These are phyloP conservation scores for Gardenia jasminoides DNA, from an alignment of 257 asterid species.

Conservation along the genomic window DNA sequence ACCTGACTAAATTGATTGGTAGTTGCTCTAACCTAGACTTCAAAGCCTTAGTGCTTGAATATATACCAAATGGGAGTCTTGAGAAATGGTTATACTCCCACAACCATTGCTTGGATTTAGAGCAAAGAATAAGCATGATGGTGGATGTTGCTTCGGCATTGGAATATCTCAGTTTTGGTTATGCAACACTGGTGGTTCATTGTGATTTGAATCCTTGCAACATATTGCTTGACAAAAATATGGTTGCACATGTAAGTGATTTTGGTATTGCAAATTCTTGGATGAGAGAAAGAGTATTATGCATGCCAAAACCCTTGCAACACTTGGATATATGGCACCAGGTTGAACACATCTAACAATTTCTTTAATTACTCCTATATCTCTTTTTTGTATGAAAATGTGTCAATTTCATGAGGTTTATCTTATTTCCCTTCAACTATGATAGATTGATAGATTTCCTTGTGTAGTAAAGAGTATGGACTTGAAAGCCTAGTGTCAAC, in stretches of 20 bases:
- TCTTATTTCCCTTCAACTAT: no score
- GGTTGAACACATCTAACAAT: not conserved
- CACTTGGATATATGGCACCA: conserved; percentile 22
- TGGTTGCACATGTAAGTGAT: conserved; percentile 36
- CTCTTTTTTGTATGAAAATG: no score
- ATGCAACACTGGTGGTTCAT: conserved; percentile 20
- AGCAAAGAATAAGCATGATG: conserved; percentile 29
- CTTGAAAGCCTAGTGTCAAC: not conserved
- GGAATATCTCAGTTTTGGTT: conserved; percentile 31
- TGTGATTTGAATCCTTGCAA: conserved; percentile 35
- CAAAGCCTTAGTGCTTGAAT: conserved; percentile 25
- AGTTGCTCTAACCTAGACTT: conserved; percentile 25
- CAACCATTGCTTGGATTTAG: conserved; percentile 14
- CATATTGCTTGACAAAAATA: conserved; percentile 24
- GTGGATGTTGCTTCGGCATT: conserved; percentile 31
- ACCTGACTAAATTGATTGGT: conserved; percentile 28
- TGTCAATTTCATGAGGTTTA: no score
- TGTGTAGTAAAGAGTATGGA: not conserved
- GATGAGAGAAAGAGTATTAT: conserved; percentile 3
- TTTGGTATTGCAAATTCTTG: conserved; percentile 27
- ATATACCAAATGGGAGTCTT: conserved; percentile 37
- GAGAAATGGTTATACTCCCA: conserved; percentile 27
- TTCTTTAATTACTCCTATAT: no score
- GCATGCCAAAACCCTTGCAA: conserved; percentile 28
- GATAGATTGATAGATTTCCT: not conserved